phyloP scores from a whole-genome alignment of 192 early-diverging fungal species.

The Linnemannia hyalina region DNA sequence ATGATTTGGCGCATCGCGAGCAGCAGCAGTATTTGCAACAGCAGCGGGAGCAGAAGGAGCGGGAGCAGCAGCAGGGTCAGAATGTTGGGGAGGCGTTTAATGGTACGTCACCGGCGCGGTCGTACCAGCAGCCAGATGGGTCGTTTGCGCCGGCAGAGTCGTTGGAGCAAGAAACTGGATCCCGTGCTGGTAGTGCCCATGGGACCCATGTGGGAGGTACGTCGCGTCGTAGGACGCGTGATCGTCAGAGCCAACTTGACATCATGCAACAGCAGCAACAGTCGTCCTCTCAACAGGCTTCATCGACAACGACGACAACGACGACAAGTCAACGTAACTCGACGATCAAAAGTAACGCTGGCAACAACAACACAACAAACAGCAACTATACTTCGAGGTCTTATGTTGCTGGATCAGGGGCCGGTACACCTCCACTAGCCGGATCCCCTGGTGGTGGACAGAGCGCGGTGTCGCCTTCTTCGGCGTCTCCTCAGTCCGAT shows the following conservation, averaged over 20 bases:
- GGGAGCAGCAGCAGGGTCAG: conserved; percentile 9
- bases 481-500: background rate
- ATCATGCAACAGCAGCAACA: conserved; percentile 17
- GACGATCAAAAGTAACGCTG: conserved; percentile 2
- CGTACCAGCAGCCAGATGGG: conserved; percentile 23
- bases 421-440: conserved; percentile 19
- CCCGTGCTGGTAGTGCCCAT: background rate
- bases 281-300: background rate
- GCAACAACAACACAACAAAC: background rate
- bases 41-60: background rate
- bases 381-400: background rate
- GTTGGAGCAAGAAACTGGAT: background rate
- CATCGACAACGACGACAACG: background rate
- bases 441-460: background rate
- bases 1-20: conserved; percentile 26
- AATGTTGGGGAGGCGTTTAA: conserved; percentile 11
- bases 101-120: background rate
- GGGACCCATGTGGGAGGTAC: background rate
- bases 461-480: background rate
- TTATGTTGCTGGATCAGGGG: conserved; percentile 2
- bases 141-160: conserved; percentile 6
- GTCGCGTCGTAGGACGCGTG: conserved; percentile 31
- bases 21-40: background rate
- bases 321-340: conserved; percentile 9
- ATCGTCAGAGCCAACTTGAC: conserved; percentile 49